A percentile compares a stretch with the other conserved stretches of the same genome.
Evolutionary conservation across 106 monocot genomes (phyloP).

Genomic region (Narthecium ossifragum): DNA sequence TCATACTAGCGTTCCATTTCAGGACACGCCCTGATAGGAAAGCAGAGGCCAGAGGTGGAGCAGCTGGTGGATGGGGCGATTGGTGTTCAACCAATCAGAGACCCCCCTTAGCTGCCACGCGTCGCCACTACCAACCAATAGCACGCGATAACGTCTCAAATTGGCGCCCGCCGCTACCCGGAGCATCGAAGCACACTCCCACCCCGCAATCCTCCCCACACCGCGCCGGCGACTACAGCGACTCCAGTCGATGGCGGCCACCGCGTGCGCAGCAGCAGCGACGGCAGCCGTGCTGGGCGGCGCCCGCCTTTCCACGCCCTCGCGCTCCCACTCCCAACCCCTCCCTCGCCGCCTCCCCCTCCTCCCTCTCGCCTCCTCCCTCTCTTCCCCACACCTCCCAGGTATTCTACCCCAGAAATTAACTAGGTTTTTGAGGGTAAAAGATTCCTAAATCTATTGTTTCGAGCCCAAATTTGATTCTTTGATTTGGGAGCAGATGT

Average conservation of each 20-base stretch:
- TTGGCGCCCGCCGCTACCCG: not conserved
- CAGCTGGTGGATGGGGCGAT: slow-evolving; percentile 9
- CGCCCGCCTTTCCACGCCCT: slow-evolving; percentile 13
- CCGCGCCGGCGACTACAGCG: too few relatives aligned
- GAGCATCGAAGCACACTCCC: too few relatives aligned
- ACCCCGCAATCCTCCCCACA: too few relatives aligned
- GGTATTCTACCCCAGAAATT: slow-evolving; percentile 6
- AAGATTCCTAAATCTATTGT: too few relatives aligned
- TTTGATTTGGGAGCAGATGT: slow-evolving; percentile 30
- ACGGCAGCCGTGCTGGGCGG: slow-evolving; percentile 31
- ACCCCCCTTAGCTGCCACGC: slow-evolving; percentile 14
- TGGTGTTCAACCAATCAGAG: slow-evolving; percentile 27
- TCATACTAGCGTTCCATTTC: too few relatives aligned
- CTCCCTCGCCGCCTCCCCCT: slow-evolving; percentile 6
- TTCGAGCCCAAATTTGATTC: too few relatives aligned
- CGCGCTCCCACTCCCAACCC: slow-evolving; percentile 2
- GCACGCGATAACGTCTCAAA: not conserved
- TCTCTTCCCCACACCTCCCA: slow-evolving; percentile 4
- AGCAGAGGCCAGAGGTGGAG: not conserved
- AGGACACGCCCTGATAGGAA: too few relatives aligned
- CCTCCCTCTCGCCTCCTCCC: slow-evolving; percentile 12
- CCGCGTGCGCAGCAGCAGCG: slow-evolving; percentile 24
- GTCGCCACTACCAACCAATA: slow-evolving; percentile 4
- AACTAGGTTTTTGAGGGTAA: too few relatives aligned
- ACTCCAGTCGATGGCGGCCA: slow-evolving; percentile 13